Evolutionary conservation across 495 filamentous ascomycete species (phyloP).

Genomic region (Astrocystis sublimbata): DNA sequence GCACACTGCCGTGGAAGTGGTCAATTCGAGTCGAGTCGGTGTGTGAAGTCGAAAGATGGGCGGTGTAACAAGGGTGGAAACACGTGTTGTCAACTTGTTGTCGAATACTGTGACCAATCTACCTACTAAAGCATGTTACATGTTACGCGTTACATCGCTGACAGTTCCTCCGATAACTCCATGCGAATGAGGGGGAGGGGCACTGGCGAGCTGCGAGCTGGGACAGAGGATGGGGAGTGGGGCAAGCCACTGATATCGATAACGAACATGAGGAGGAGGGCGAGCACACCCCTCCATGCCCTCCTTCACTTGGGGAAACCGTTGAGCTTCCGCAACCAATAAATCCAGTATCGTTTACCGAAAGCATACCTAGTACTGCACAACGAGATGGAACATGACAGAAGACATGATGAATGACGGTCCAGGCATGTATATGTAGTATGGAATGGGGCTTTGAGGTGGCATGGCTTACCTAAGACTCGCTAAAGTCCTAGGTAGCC

Average conservation of each 20-base stretch:
- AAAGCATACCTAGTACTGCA: too few relatives aligned
- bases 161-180: not conserved
- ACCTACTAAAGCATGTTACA: too few relatives aligned
- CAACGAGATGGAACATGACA: too few relatives aligned
- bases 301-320: not conserved
- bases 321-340: not conserved
- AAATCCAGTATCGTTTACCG: not conserved
- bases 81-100: too few relatives aligned
- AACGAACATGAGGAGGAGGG: not conserved
- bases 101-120: too few relatives aligned
- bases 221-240: too few relatives aligned
- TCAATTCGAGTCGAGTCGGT: too few relatives aligned
- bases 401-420: too few relatives aligned
- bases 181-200: too few relatives aligned
- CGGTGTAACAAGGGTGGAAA: conserved; percentile 6
- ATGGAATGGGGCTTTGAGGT: not conserved
- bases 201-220: too few relatives aligned
- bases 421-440: too few relatives aligned
- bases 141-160: not conserved
- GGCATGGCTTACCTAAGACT: not conserved
- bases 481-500: not conserved
- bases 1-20: too few relatives aligned
- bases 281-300: not conserved
- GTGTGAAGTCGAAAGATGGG: not conserved
- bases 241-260: not conserved